Evolutionary conservation across 225 moss, liverwort and hornwort genomes (phyloP).

Genomic region (Physcomitrellopsis africana): DNA sequence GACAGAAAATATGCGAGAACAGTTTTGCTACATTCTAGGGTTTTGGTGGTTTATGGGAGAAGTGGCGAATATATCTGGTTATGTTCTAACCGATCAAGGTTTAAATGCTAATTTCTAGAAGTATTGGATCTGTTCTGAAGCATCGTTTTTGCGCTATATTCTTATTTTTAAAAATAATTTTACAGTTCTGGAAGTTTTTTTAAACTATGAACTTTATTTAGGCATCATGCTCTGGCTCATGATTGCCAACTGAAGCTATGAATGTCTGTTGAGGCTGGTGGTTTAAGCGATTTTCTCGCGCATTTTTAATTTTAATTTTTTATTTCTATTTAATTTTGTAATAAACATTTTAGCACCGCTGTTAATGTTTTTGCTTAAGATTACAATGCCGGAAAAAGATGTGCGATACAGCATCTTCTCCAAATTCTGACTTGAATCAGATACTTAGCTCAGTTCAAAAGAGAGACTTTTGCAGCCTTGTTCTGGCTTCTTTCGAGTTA

Average conservation of each 20-base stretch:
- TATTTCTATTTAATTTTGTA: no score
- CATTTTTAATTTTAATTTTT: no score
- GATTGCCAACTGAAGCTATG: conserved; percentile 9
- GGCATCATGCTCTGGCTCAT: conserved; percentile 3
- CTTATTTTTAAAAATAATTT: background rate
- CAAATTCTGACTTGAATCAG: background rate
- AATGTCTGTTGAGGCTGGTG: background rate
- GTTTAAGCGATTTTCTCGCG: conserved; percentile 26
- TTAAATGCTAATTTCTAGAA: conserved; percentile 11
- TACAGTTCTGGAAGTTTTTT: conserved; percentile 1
- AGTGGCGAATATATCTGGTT: background rate
- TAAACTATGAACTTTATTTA: background rate
- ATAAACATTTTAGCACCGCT: background rate
- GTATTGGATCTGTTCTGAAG: background rate
- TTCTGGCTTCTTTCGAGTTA: background rate
- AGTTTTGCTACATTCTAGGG: conserved; percentile 31
- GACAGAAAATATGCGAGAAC: no score
- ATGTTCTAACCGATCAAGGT: conserved; percentile 3
- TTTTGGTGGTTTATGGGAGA: conserved; percentile 20
- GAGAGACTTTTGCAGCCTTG: background rate
- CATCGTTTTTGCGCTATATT: background rate
- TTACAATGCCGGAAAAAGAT: conserved; percentile 5
- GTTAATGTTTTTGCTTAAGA: background rate
- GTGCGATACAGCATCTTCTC: conserved; percentile 3
- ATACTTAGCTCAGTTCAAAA: background rate